Conservation (phyloP, 116 monocot genomes). For the Cymodocea nodosa region DNA sequence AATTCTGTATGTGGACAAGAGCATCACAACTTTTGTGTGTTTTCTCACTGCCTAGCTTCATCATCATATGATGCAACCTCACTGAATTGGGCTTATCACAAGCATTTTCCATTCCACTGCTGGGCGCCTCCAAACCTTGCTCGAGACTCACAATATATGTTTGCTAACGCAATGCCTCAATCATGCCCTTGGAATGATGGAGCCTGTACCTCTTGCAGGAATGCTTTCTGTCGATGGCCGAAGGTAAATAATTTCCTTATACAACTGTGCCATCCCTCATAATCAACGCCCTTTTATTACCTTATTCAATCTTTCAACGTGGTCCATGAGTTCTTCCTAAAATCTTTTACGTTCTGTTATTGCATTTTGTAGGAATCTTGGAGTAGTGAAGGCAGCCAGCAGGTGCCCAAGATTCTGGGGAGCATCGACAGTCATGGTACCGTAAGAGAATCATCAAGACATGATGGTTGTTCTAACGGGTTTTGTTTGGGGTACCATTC, state of each 20-base stretch:
- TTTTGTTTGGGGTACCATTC: not conserved
- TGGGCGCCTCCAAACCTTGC: conserved; percentile 21
- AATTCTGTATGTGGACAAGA: conserved; percentile 32
- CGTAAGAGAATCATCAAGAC: not conserved
- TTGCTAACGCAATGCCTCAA: conserved; percentile 1
- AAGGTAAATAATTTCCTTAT: conserved; percentile 22
- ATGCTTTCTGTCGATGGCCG: conserved; percentile 2
- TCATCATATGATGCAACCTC: conserved; percentile 10
- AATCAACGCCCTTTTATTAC: not conserved
- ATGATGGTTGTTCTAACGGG: not conserved
- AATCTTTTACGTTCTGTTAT: not conserved
- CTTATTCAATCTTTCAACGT: not conserved
- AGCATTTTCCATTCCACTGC: conserved; percentile 6
- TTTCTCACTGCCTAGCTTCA: conserved; percentile 22
- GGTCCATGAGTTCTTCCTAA: not conserved
- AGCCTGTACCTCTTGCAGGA: conserved; percentile 9
- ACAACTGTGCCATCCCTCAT: not conserved
- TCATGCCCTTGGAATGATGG: conserved; percentile 11
- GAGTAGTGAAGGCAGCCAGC: not conserved
- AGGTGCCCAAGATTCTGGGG: not conserved
- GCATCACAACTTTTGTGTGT: conserved; percentile 39
- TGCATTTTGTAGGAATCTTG: not conserved
- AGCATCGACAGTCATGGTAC: not conserved
- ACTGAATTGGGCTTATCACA: conserved; percentile 7
- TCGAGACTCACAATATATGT: conserved; percentile 9